Conservation (phyloP, 768 basidiomycete genomes). For the Boletales sp. region DNA sequence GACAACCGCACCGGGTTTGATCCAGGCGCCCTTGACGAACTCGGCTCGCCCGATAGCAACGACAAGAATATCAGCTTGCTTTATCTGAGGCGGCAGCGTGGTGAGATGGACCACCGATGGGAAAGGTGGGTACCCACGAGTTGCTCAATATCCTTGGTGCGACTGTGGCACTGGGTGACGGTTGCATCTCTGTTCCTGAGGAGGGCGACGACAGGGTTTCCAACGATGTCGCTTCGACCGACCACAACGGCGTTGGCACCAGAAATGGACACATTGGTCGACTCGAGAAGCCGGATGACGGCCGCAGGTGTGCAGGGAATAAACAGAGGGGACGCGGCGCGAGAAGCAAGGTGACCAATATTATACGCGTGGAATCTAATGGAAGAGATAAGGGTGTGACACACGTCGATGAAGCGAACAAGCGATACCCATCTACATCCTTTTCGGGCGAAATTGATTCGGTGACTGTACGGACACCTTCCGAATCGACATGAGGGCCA, state of each 20-base stretch:
- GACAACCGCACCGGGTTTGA: conserved; percentile 92
- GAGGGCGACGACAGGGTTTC: conserved; percentile 90
- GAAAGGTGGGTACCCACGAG: conserved; percentile 50
- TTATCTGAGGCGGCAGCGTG: conserved; percentile 49
- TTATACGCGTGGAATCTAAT: conserved; percentile 96
- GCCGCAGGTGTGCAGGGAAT: conserved; percentile 95
- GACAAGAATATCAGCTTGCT: conserved; percentile 87
- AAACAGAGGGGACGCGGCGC: conserved; percentile 86
- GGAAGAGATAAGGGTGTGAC: conserved; percentile 3
- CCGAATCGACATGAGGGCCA: conserved; percentile 72
- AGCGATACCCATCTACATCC: conserved; percentile 88
- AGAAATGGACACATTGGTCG: conserved; percentile 70
- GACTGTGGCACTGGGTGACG: conserved; percentile 96
- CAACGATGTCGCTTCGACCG: conserved; percentile 97
- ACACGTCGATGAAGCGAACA: conserved; percentile 2
- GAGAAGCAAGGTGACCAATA: conserved; percentile 90
- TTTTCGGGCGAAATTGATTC: conserved; percentile 92
- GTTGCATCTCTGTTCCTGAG: conserved; percentile 89
- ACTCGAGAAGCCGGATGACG: conserved; percentile 85
- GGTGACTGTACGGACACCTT: conserved; percentile 88
- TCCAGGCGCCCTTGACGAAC: conserved; percentile 89
- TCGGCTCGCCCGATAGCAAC: conserved; percentile 94
- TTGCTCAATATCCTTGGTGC: conserved; percentile 74
- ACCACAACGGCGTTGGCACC: conserved; percentile 89
- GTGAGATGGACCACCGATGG: conserved; percentile 5